phyloP scores from a whole-genome alignment of 1,284 basidiomycete genomes.

The Ganoderma meredithae region DNA sequence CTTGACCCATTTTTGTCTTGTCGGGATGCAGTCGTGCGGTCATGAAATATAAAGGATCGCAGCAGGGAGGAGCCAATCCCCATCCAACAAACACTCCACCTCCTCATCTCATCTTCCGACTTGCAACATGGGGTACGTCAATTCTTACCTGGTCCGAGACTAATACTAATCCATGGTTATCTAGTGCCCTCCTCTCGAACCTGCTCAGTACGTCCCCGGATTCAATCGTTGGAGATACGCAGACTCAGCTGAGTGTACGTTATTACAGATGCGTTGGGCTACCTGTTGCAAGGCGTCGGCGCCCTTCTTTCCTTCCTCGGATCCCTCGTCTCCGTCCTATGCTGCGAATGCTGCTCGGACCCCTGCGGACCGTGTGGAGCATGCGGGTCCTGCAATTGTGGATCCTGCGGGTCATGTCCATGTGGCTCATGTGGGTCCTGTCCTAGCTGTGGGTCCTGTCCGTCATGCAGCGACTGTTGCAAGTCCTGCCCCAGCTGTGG shows the following conservation, averaged over 20 bases:
- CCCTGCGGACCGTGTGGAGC: neutral
- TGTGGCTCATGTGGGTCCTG: neutral
- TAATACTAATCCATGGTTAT: neutral
- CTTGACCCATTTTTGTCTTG: neutral
- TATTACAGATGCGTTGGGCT: neutral
- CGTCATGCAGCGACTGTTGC: neutral
- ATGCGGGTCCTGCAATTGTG: neutral
- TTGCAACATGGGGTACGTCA: constrained; percentile 2
- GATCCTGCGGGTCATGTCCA: neutral
- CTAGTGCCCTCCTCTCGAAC: neutral
- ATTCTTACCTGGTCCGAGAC: neutral
- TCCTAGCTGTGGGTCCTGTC: neutral
- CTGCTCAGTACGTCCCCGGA: neutral
- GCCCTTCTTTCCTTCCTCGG: neutral
- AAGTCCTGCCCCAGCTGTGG: too few relatives aligned
- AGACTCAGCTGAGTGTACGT: neutral
- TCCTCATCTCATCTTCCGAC: neutral
- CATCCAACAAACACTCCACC: neutral
- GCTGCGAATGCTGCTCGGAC: neutral
- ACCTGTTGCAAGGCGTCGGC: constrained; percentile 2
- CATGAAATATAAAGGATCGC: neutral
- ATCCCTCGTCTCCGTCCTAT: neutral
- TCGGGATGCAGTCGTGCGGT: neutral
- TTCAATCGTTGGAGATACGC: neutral
- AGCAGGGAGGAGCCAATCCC: neutral